Conservation (phyloP, 768 basidiomycete species). For the Dacryopinax spathularia region DNA sequence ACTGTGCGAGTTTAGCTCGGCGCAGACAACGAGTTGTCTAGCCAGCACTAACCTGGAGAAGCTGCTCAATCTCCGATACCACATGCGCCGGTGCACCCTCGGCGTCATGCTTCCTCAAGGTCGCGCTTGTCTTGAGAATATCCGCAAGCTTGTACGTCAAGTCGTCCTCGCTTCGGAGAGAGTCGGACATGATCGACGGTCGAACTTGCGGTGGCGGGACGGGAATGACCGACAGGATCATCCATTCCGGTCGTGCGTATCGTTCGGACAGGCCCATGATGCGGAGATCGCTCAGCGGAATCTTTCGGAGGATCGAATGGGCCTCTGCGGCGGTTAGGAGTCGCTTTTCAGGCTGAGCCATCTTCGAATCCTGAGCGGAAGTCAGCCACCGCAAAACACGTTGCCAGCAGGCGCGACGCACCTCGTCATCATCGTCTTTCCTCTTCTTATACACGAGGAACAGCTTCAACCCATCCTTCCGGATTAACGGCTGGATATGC, state of each 20-base stretch:
- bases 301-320: slow-evolving; percentile 92
- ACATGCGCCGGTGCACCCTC: slow-evolving; percentile 96
- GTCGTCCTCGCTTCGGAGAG: slow-evolving; percentile 95
- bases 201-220: slow-evolving; percentile 97
- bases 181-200: slow-evolving; percentile 92
- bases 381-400: not conserved
- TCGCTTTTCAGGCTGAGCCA: slow-evolving; percentile 67
- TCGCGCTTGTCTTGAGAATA: slow-evolving; percentile 88
- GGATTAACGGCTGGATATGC: slow-evolving; percentile 70
- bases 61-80: slow-evolving; percentile 87
- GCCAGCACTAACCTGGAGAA: slow-evolving; percentile 61
- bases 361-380: slow-evolving; percentile 63
- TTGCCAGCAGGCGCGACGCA: slow-evolving; percentile 10
- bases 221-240: slow-evolving; percentile 95
- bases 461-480: slow-evolving; percentile 91
- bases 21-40: not conserved
- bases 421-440: slow-evolving; percentile 77
- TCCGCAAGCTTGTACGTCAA: slow-evolving; percentile 96
- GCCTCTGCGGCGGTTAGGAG: slow-evolving; percentile 73
- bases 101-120: slow-evolving; percentile 81
- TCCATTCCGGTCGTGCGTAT: slow-evolving; percentile 97
- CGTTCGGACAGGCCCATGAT: slow-evolving; percentile 86
- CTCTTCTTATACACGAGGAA: slow-evolving; percentile 87
- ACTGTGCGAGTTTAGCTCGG: slow-evolving; percentile 33
- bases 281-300: slow-evolving; percentile 74